Conservation (phyloP, 2,329 filamentous ascomycete genomes). For the Setomelanomma holmii region DNA sequence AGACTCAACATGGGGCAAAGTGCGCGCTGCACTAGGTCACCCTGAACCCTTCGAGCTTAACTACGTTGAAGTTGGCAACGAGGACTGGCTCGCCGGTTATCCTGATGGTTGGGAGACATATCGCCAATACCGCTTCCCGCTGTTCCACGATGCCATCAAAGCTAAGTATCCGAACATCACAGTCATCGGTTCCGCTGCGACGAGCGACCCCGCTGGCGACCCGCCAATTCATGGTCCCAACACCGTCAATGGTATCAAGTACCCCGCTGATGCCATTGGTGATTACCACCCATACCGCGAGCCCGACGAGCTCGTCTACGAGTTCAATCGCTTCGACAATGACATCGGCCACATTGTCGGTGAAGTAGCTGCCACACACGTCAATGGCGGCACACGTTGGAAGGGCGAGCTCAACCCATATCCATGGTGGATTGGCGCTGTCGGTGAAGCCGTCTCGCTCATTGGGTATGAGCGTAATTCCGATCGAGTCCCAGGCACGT, state of each 20-base stretch:
- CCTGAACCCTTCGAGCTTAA: constrained; percentile 48
- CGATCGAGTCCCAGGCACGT: constrained; percentile 62
- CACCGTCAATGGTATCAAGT: constrained; percentile 28
- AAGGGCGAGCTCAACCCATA: constrained; percentile 29
- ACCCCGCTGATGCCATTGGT: constrained; percentile 28
- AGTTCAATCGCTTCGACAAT: constrained; percentile 60
- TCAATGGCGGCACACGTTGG: constrained; percentile 41
- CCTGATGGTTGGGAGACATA: constrained; percentile 37
- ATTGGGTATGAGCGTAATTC: constrained; percentile 71
- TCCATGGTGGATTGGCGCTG: constrained; percentile 60
- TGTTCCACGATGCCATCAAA: constrained; percentile 45
- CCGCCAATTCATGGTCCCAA: constrained; percentile 46
- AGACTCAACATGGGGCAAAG: constrained; percentile 42
- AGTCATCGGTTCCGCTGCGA: constrained; percentile 43
- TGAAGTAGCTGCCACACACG: constrained; percentile 46
- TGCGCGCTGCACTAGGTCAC: constrained; percentile 45
- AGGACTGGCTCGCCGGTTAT: constrained; percentile 47
- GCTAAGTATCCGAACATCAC: constrained; percentile 45
- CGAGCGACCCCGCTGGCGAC: constrained; percentile 34
- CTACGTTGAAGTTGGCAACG: constrained; percentile 50
- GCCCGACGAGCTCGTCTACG: constrained; percentile 51
- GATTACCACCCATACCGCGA: constrained; percentile 56
- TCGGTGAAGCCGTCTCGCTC: constrained; percentile 70
- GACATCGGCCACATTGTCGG: constrained; percentile 41
- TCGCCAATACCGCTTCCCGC: constrained; percentile 41